Evolutionary conservation across 345 rosid species (phyloP).

Genomic region (Kandelia obovata): DNA sequence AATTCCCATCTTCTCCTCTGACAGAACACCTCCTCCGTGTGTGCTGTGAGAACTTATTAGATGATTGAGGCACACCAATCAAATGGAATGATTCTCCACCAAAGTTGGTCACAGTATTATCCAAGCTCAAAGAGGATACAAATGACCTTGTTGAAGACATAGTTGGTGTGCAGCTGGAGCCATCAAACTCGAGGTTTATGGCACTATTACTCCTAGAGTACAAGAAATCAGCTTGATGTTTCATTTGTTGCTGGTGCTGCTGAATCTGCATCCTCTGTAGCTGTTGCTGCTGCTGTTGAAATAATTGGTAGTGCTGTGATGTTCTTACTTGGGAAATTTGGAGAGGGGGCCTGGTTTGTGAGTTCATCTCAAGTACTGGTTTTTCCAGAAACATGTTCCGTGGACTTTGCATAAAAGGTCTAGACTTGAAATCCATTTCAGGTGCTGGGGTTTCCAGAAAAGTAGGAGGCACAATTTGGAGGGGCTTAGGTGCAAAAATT

Average conservation of each 20-base stretch:
- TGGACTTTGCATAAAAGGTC: constrained; percentile 18
- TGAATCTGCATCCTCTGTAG: constrained; percentile 38
- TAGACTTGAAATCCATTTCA: constrained; percentile 31
- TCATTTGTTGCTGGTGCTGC: constrained; percentile 36
- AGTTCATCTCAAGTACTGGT: constrained; percentile 42
- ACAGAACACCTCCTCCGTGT: constrained; percentile 54
- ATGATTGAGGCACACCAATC: constrained; percentile 48
- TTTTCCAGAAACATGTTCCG: constrained; percentile 38
- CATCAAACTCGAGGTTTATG: constrained; percentile 60
- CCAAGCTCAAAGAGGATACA: constrained; percentile 65
- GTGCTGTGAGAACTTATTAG: constrained; percentile 48
- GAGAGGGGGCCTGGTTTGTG: constrained; percentile 33
- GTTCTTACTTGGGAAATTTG: constrained; percentile 24
- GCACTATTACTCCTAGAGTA: constrained; percentile 48
- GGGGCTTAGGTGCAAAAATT: constrained; percentile 61
- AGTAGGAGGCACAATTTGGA: constrained; percentile 48
- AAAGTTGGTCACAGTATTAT: constrained; percentile 43
- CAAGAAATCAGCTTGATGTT: constrained; percentile 36
- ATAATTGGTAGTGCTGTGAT: constrained; percentile 37
- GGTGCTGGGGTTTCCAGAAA: constrained; percentile 20
- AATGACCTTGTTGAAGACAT: constrained; percentile 58
- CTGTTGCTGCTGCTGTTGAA: constrained; percentile 52
- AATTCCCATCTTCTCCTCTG: constrained; percentile 56
- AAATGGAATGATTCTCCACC: constrained; percentile 52
- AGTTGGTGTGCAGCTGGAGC: constrained; percentile 48